Base-by-base conservation (phyloP, 768 basidiomycete species). In the Gelatoporia subvermispora region DNA sequence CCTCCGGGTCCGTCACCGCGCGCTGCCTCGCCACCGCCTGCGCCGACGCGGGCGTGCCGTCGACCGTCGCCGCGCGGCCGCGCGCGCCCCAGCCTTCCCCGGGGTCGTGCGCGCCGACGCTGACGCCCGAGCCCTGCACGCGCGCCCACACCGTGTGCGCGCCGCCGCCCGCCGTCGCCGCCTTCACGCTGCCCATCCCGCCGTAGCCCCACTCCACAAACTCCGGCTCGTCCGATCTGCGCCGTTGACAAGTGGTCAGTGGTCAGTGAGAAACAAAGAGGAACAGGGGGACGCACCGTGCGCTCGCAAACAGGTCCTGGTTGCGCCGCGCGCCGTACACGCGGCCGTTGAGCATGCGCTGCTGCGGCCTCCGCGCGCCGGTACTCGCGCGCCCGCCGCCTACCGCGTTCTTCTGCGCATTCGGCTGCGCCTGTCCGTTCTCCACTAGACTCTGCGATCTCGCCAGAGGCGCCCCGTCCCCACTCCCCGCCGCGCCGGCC, bases 171-270 rank as follows among this genome's bases (percentile, higher is more conserved):
- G 37, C 41, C 24, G 53, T 64, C 28, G 28, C 28, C 7, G 28
- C 28, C 61, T 25, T 52, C 35, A 60, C 64, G 17, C 58, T 65
- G 22, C 91, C 91, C 84, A 92, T 85, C 2, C 88, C 88, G 25
- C 88, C 88, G 49, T 86, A 88, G 0, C 92, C 92, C 92, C 92
- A 94, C 65, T 94, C 92, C 15, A 92, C 88, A 56, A 94, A 94
- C 61, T 85, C 85, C 25, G 86, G 85, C 52, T 89, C 87, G 0
- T 82, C 78, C 23, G 82, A 55, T 13, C 61, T 63, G 34, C 4
- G 16, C 16, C n/a, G n/a, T n/a, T n/a, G n/a, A n/a, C n/a, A 20
- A 8, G 24, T 4, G 28, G 10, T 35, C 44, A 20, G 34, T 21
- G n/a, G 17, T 22, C 17, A 9, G 8, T 7, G 18, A 38, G 7